Evolutionary conservation across 257 asterid species (phyloP).

Genomic region (Datura wrightii): DNA sequence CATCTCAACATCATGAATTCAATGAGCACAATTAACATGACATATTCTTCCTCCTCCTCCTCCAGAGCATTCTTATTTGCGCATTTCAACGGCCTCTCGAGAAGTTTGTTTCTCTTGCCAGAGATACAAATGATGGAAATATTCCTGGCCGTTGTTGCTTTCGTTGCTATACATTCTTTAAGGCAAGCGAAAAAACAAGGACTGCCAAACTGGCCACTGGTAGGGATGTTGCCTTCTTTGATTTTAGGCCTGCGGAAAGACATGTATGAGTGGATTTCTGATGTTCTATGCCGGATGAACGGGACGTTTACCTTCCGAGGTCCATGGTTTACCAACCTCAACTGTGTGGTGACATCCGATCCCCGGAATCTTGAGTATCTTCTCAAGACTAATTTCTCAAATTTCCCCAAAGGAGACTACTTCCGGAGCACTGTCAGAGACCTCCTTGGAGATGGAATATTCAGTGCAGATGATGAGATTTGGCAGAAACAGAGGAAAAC

Average conservation of each 20-base stretch:
- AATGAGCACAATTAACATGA: conserved; percentile 31
- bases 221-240: conserved; percentile 92
- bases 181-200: conserved; percentile 60
- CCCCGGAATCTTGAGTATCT: conserved; percentile 83
- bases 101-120: conserved; percentile 40
- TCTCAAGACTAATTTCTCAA: conserved; percentile 72
- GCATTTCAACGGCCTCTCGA: not conserved
- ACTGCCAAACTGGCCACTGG: conserved; percentile 74
- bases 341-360: conserved; percentile 86
- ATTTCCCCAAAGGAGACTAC: conserved; percentile 80
- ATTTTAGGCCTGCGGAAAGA: conserved; percentile 58
- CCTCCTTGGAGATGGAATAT: conserved; percentile 86
- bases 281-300: conserved; percentile 50
- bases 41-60: conserved; percentile 30
- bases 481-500: conserved; percentile 88
- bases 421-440: conserved; percentile 70
- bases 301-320: conserved; percentile 82
- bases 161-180: conserved; percentile 52
- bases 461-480: conserved; percentile 74
- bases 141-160: conserved; percentile 55
- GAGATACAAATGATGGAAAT: conserved; percentile 72
- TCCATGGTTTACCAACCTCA: conserved; percentile 81
- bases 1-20: conserved; percentile 55
- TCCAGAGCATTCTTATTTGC: not conserved
- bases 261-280: conserved; percentile 81